Percentiles rank a stretch among this genome's conserved stretches.
These are phyloP conservation scores for Lathyrus tuberosus DNA, from an alignment of 306 rosid genomes.

Conservation along the genomic window DNA sequence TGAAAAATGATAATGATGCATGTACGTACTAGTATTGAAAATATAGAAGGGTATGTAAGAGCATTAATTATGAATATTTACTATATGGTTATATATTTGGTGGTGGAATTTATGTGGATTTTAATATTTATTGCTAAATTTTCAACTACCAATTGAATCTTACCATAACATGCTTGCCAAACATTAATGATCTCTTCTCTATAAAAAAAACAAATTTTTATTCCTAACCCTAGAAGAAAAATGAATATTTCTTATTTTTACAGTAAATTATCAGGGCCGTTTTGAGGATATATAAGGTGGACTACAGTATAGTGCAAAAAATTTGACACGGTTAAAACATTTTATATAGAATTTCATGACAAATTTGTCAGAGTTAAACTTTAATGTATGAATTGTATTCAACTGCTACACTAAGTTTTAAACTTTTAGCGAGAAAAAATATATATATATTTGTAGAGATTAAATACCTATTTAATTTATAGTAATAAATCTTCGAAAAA, in stretches of 20 bases:
- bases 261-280: background rate
- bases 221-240: background rate
- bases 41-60: background rate
- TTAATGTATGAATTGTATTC: background rate
- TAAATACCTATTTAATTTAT: no score
- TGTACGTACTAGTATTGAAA: no score
- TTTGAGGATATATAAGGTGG: no score
- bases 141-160: conserved; percentile 37
- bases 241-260: background rate
- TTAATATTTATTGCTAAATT: background rate
- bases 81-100: conserved; percentile 14
- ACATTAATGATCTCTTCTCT: background rate
- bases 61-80: conserved; percentile 15
- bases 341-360: no score
- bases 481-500: no score
- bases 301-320: no score
- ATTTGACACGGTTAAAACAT: no score
- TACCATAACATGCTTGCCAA: background rate
- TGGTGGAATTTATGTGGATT: conserved; percentile 20
- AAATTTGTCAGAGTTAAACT: no score
- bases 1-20: background rate
- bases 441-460: no score
- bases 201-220: background rate
- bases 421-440: background rate
- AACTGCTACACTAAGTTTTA: background rate